Conservation (phyloP, 2,329 filamentous ascomycete genomes). For the Teratosphaeria viscida region DNA sequence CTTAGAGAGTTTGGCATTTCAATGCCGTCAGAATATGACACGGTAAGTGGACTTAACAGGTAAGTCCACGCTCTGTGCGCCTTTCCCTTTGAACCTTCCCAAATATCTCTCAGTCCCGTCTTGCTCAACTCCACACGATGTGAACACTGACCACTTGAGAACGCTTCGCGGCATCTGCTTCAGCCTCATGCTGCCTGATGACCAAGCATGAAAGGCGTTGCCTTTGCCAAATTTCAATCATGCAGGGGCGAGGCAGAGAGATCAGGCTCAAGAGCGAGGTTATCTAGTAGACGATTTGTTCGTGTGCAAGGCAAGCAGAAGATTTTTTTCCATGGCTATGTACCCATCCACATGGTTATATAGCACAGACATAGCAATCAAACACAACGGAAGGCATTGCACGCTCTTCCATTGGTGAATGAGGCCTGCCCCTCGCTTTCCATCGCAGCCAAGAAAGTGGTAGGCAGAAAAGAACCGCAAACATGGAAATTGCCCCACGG, state of each 20-base stretch:
- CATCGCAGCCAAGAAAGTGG: neutral
- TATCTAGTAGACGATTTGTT: neutral
- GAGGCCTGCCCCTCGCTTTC: neutral
- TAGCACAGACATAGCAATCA: neutral
- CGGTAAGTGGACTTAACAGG: neutral
- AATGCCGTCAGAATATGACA: neutral
- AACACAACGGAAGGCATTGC: neutral
- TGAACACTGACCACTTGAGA: too few species aligned
- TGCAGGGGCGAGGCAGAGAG: neutral
- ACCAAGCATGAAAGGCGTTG: neutral
- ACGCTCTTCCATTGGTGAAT: neutral
- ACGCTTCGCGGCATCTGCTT: too few species aligned
- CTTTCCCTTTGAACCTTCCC: neutral
- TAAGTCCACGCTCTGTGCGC: neutral
- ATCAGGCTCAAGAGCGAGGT: neutral
- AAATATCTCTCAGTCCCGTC: neutral
- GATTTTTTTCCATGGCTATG: neutral
- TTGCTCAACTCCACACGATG: neutral
- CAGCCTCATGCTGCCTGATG: neutral
- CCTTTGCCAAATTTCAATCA: neutral
- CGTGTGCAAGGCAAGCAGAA: neutral
- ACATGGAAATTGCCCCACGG: neutral
- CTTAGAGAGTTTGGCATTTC: neutral
- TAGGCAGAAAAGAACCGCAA: neutral
- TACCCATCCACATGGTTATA: neutral